Percentiles rank a stretch among this genome's conserved stretches.
These are phyloP conservation scores for Fusarium anguioides DNA, from an alignment of 2,329 filamentous ascomycete species.

Conservation along the genomic window DNA sequence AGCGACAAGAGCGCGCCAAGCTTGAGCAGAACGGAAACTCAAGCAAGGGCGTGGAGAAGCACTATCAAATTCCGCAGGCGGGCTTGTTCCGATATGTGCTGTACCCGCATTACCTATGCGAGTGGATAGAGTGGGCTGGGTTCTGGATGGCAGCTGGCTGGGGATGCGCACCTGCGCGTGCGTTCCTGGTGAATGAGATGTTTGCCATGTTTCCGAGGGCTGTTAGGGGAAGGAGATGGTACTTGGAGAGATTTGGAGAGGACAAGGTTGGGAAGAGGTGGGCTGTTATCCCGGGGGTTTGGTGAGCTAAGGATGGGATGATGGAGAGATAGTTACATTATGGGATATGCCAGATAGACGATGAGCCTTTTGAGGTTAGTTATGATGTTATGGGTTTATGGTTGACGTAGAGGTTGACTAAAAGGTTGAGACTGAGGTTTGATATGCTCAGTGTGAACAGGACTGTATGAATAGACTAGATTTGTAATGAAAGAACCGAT, in stretches of 20 bases:
- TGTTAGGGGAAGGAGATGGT: constrained; percentile 85
- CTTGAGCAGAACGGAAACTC: constrained; percentile 48
- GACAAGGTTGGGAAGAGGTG: constrained; percentile 80
- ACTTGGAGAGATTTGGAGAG: constrained; percentile 86
- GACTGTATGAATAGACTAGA: not conserved
- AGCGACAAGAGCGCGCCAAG: constrained; percentile 59
- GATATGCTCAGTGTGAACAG: too few species aligned
- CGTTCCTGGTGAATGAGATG: constrained; percentile 88
- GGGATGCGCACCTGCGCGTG: constrained; percentile 77
- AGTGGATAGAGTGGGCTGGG: constrained; percentile 96
- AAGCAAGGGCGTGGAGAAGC: constrained; percentile 66
- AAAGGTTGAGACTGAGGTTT: not conserved
- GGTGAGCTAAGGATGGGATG: constrained; percentile 53
- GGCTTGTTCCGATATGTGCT: constrained; percentile 86
- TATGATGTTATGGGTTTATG: not conserved
- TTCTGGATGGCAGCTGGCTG: constrained; percentile 82
- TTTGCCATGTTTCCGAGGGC: constrained; percentile 91
- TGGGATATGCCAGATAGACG: constrained; percentile 15
- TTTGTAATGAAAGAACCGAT: constrained; percentile 16
- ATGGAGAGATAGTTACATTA: not conserved
- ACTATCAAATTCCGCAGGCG: constrained; percentile 87
- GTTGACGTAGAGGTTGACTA: not conserved
- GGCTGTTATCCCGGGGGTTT: constrained; percentile 72
- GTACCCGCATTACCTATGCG: constrained; percentile 93
- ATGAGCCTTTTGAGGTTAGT: not conserved